Evolutionary conservation across 139 green algal species (phyloP).

Genomic region (Tetradesmus obliquus): DNA sequence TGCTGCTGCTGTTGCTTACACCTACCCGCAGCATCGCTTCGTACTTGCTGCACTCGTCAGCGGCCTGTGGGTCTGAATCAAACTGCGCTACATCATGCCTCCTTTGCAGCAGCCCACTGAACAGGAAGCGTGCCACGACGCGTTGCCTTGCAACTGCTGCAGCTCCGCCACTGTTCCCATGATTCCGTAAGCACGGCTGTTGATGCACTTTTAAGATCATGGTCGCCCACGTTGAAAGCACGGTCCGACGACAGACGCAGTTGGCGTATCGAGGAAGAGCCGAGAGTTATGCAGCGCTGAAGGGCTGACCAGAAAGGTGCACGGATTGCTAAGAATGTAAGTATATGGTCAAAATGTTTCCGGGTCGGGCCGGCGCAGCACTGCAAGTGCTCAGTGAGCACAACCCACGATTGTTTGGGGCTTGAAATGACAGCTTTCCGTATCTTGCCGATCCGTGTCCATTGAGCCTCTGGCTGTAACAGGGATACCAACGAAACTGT

Average conservation of each 20-base stretch:
- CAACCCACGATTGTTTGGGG: no score
- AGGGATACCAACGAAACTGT: no score
- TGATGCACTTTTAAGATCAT: background rate
- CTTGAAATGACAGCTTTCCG: background rate
- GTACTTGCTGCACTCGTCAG: background rate
- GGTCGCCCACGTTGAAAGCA: background rate
- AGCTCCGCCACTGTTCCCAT: background rate
- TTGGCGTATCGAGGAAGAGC: background rate
- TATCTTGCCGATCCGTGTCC: background rate
- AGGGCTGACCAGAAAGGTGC: no score
- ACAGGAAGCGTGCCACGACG: background rate
- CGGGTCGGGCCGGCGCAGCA: no score
- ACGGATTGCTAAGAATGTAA: no score
- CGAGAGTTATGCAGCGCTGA: background rate
- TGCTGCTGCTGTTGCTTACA: background rate
- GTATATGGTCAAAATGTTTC: no score
- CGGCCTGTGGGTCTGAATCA: background rate
- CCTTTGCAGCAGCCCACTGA: background rate
- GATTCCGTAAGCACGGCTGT: background rate
- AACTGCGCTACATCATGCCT: background rate
- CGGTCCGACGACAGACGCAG: background rate
- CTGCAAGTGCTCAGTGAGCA: no score
- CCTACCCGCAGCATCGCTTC: background rate
- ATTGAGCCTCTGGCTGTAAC: no score
- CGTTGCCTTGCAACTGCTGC: constrained; percentile 1